Conservation (phyloP, 805 yeast genomes). For the Spathaspora girioi region DNA sequence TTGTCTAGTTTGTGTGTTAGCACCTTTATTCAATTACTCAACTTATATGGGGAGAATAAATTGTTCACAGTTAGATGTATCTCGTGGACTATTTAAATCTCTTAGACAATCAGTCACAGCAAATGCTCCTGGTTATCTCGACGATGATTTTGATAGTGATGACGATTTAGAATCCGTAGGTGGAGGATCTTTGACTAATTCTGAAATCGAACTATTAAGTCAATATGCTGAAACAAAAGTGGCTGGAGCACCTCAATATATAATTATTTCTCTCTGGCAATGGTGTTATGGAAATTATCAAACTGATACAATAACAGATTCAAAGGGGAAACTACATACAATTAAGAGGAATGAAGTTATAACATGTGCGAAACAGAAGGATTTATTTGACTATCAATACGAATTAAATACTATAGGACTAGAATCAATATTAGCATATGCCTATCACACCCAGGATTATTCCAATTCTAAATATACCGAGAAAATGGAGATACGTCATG, state of each 20-base stretch:
- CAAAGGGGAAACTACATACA: slow-evolving; percentile 12
- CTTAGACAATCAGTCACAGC: slow-evolving; percentile 24
- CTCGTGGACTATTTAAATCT: slow-evolving; percentile 48
- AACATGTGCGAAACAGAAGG: slow-evolving; percentile 17
- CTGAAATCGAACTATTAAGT: slow-evolving; percentile 44
- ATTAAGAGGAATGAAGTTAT: slow-evolving; percentile 17
- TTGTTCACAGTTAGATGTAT: slow-evolving; percentile 51
- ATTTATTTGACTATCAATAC: slow-evolving; percentile 43
- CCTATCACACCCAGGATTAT: slow-evolving; percentile 26
- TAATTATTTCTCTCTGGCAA: slow-evolving; percentile 35
- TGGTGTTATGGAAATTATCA: slow-evolving; percentile 46
- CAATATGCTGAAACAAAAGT: slow-evolving; percentile 46
- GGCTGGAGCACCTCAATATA: slow-evolving; percentile 45
- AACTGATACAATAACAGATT: slow-evolving; percentile 10
- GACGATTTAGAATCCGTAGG: slow-evolving; percentile 10
- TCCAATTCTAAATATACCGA: slow-evolving; percentile 10
- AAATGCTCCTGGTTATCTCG: slow-evolving; percentile 10
- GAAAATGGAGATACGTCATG: slow-evolving; percentile 12
- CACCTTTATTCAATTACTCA: slow-evolving; percentile 18
- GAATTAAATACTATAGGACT: slow-evolving; percentile 39
- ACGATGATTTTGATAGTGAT: neutral
- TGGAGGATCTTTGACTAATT: slow-evolving; percentile 34
- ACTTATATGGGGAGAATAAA: slow-evolving; percentile 37
- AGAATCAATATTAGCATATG: slow-evolving; percentile 45
- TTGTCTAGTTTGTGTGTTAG: slow-evolving; percentile 19